Base-by-base conservation (phyloP, 208 protist species). In the Crithidia thermophila region DNA sequence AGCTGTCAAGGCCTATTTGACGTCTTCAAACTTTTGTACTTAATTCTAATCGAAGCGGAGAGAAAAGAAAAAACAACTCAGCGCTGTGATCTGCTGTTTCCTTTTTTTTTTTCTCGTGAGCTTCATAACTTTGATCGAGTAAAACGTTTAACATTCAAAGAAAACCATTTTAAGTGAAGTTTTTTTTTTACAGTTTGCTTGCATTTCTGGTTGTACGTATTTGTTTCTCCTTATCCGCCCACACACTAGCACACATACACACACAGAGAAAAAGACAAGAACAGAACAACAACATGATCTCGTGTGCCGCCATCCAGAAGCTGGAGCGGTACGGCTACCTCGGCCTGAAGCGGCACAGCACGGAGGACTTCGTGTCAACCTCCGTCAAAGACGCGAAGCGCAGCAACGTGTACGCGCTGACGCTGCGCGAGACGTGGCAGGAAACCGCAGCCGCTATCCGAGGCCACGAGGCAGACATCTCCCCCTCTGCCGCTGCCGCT, bases 251-350 rank as follows among this genome's bases (percentile, higher is more conserved):
- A 21, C 42, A 47, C 42, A 20, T 18, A 47, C 42, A 47, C 42
- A 47, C 18, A 47, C 8, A 31, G 18, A 8, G 7, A 21, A 5
- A 7, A 36, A 27, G 27, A 3, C 7, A 62, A 14, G 4, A 49
- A 46, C 30, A 36, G 45, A 73, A 33, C 11, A 45, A 42, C 9
- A 43, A 23, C 8, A 95, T 96, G 90, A 74, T 96, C 23, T 87
- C 90, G 11, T 91, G 85, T 50, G 84, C 87, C 1, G 84, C 91
- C 0, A 87, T 96, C 53, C 91, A 96, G 57, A 93, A 93, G 62
- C 69, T 96, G 27, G 88, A 96, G 76, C 84, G 91, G 5, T 96
- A 96, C 59, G 91, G 87, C 30, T 73, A 87, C 59, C 79, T 96
- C 34, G 88, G 77, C 20, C 77, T 90, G 14, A 94, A 94, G 75